Conservation (phyloP, 306 rosid species). For the Casuarina glauca region DNA sequence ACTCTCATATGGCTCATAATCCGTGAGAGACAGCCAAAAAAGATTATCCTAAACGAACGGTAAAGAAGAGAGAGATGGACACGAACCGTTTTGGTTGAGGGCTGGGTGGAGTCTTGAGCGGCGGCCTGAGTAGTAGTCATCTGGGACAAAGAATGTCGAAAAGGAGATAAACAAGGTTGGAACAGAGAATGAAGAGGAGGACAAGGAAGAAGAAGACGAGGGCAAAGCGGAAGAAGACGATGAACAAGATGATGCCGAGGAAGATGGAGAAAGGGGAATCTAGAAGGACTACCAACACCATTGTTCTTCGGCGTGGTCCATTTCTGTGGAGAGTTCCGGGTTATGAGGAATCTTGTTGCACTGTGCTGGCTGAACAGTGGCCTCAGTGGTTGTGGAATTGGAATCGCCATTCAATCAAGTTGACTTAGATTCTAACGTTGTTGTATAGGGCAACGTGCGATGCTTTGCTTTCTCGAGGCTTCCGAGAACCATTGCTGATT, state of each 20-base stretch:
- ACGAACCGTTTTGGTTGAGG: constrained; percentile 64
- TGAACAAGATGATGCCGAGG: constrained; percentile 45
- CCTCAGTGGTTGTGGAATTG: constrained; percentile 18
- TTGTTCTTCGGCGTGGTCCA: constrained; percentile 14
- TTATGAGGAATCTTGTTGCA: constrained; percentile 34
- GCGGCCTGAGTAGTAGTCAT: constrained; percentile 49
- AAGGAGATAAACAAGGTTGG: constrained; percentile 48
- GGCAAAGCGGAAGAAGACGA: constrained; percentile 53
- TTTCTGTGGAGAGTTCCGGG: constrained; percentile 21
- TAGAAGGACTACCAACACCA: constrained; percentile 40
- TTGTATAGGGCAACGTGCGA: background rate
- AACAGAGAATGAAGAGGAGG: constrained; percentile 54
- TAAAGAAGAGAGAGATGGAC: background rate
- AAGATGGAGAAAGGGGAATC: constrained; percentile 62
- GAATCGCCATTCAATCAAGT: constrained; percentile 37
- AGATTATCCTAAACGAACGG: background rate
- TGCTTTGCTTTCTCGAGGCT: constrained; percentile 12
- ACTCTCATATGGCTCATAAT: background rate
- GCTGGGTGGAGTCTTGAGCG: constrained; percentile 26
- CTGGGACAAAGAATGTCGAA: constrained; percentile 41
- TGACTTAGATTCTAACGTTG: constrained; percentile 5
- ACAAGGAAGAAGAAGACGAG: constrained; percentile 46
- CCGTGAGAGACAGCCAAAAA: background rate
- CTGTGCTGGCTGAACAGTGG: constrained; percentile 36
- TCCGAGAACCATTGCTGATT: background rate